Conservation (phyloP, 2,329 filamentous ascomycete species). For the Chaetomiaceae sp. region DNA sequence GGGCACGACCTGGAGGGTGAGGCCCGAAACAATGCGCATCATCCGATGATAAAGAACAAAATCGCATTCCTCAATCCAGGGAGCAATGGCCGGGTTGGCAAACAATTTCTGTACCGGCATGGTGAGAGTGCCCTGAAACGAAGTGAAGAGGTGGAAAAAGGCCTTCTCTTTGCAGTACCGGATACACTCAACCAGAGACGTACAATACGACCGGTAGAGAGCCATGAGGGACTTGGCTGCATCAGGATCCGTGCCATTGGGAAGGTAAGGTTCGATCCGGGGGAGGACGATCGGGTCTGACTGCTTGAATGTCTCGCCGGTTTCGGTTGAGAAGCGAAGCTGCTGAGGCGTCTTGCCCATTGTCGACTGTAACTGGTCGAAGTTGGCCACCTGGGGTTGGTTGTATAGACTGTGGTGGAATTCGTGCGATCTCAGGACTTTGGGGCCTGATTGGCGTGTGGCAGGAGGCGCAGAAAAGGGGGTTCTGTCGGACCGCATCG, state of each 20-base stretch:
- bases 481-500: conserved; percentile 30
- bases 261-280: conserved; percentile 77
- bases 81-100: conserved; percentile 70
- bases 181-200: conserved; percentile 90
- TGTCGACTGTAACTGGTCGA: conserved; percentile 56
- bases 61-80: conserved; percentile 95
- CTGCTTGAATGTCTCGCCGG: conserved; percentile 54
- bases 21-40: conserved; percentile 83
- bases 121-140: conserved; percentile 92
- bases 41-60: conserved; percentile 96
- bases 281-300: conserved; percentile 75
- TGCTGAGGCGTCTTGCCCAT: conserved; percentile 54
- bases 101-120: conserved; percentile 95
- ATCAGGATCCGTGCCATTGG: conserved; percentile 76
- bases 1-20: conserved; percentile 87
- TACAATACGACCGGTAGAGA: conserved; percentile 90
- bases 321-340: conserved; percentile 57
- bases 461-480: conserved; percentile 39
- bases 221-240: conserved; percentile 81
- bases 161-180: conserved; percentile 96
- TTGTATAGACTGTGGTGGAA: conserved; percentile 54
- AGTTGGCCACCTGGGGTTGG: conserved; percentile 49
- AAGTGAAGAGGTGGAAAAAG: conserved; percentile 90
- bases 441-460: conserved; percentile 32
- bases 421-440: conserved; percentile 30